phyloP scores from a whole-genome alignment of 2,329 filamentous ascomycete species.

The Fusarium sp. region DNA sequence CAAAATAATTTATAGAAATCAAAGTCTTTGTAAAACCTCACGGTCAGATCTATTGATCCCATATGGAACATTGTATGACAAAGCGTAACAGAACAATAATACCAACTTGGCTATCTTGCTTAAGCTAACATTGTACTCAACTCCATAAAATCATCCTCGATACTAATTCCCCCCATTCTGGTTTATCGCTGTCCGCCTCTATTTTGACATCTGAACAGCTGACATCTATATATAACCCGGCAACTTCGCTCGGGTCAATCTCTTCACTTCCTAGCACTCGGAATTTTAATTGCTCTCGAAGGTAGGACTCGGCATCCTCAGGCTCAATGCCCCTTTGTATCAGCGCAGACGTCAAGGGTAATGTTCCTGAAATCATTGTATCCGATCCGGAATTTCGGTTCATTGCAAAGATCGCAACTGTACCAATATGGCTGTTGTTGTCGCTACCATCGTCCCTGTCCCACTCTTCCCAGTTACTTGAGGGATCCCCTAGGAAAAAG shows the following conservation, averaged over 20 bases:
- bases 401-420: slow-evolving; percentile 68
- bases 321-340: background rate
- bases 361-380: slow-evolving; percentile 61
- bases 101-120: background rate
- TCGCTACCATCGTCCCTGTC: background rate
- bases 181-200: background rate
- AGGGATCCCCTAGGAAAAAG: slow-evolving; percentile 73
- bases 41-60: background rate
- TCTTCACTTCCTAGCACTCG: slow-evolving; percentile 57
- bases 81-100: background rate
- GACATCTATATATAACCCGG: background rate
- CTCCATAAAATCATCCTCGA: background rate
- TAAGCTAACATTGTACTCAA: background rate
- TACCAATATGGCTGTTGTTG: slow-evolving; percentile 59
- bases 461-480: slow-evolving; percentile 64
- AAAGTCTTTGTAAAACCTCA: too few relatives aligned
- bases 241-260: slow-evolving; percentile 31
- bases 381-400: slow-evolving; percentile 51
- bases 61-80: background rate
- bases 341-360: slow-evolving; percentile 62
- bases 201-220: background rate
- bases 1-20: too few relatives aligned
- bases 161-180: background rate
- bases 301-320: background rate
- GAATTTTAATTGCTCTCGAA: background rate